These are phyloP conservation scores for Thielaviopsis euricoi DNA, from an alignment of 2,329 filamentous ascomycete genomes.

Conservation along the genomic window DNA sequence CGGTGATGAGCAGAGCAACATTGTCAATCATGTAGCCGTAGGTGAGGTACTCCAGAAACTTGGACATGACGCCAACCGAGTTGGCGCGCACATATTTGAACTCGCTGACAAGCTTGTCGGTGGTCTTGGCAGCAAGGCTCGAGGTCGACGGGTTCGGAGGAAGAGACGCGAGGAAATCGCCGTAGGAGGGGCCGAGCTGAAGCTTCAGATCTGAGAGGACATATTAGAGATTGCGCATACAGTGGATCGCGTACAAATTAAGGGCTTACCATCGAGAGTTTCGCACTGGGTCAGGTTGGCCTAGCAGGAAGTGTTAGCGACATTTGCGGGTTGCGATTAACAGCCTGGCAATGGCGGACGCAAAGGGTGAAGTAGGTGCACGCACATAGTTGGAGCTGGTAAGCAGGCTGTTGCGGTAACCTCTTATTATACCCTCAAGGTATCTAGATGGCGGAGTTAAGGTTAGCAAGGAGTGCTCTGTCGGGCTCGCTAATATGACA, in stretches of 20 bases:
- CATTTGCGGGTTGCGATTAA: conserved; percentile 87
- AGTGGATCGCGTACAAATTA: neutral
- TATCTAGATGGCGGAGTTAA: conserved; percentile 41
- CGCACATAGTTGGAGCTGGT: conserved; percentile 64
- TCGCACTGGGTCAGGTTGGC: conserved; percentile 95
- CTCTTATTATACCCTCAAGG: conserved; percentile 91
- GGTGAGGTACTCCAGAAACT: conserved; percentile 95
- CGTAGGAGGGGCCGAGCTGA: conserved; percentile 89
- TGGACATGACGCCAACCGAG: conserved; percentile 74
- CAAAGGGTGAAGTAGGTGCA: neutral
- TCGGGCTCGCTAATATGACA: neutral
- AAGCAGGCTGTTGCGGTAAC: conserved; percentile 87
- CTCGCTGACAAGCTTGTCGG: conserved; percentile 94
- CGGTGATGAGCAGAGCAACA: conserved; percentile 91
- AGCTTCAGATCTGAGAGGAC: conserved; percentile 69
- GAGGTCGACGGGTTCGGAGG: conserved; percentile 96
- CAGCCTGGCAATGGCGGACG: conserved; percentile 19
- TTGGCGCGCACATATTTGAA: conserved; percentile 95
- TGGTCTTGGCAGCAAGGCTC: conserved; percentile 82
- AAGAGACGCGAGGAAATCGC: conserved; percentile 85
- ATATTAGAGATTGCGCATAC: neutral
- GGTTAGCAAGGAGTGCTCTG: neutral
- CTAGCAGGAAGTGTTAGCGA: conserved; percentile 85
- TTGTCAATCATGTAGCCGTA: conserved; percentile 99
- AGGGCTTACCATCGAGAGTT: conserved; percentile 67